Evolutionary conservation across 441 rosid genomes (phyloP), one percentile per base, ranked within the genome.

Genomic region (Adansonia gregorii): DNA sequence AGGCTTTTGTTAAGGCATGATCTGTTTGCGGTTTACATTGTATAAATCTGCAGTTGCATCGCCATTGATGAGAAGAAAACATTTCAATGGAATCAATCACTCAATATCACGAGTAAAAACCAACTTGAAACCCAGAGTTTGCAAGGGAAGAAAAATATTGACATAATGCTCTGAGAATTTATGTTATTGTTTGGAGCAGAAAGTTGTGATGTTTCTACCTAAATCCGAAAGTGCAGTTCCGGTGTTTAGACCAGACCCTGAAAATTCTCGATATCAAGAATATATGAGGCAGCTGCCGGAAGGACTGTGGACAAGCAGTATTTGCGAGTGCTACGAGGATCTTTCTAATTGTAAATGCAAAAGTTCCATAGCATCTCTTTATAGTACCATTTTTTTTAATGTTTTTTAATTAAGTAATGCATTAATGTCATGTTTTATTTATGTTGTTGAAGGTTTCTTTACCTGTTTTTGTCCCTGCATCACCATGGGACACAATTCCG

Each of bases 241-340:
- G 69, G 85, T 85, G 67, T 83, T 85, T 71, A 77, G 66, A 78
- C 78, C 82, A 12, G 81, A 80, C 74, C 24, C 74, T 19, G 79
- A 75, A 74, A 22, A 77, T 75, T 75, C 72, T 80, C 70, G 72
- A 78, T 84, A 78, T 83, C 84, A 74, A 54, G 80, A 81, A 0
- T 83, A 85, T 82, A 84, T 82, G 43, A 82, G 39, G 79, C 82
- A 68, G 17, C 76, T 85, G 59, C 85, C 86, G 45, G 86, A 83
- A 52, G 88, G 86, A 3, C 31, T 85, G 52, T 85, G 86, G 88
- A 85, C 88, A 8, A 85, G 83, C 76, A 80, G 86, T 68, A 72
- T 85, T 8, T 85, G 86, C 31, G 86, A 79, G 67, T 85, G 85
- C 64, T 78, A 75, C 83, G 79, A 78, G 74, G 86, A 83, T 83